A percentile compares a stretch with the other conserved stretches of the same genome.
Conservation (phyloP, 371 early-diverging fungal species). For the Mucor sp. region DNA sequence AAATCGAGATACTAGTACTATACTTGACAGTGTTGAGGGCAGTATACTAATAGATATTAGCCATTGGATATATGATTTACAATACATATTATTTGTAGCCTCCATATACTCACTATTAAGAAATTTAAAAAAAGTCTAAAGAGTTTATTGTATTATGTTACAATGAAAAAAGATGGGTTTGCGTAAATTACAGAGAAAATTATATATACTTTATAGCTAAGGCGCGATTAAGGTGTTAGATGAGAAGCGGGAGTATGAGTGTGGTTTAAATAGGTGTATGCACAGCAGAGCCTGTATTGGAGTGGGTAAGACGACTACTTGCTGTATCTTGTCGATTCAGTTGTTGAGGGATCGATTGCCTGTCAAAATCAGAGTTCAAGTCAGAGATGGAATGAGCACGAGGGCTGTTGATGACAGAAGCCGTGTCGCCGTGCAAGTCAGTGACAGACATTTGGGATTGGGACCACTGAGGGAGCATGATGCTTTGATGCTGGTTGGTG, state of each 20-base stretch:
- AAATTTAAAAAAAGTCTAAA: not conserved
- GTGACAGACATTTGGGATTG: constrained; percentile 31
- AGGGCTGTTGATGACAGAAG: constrained; percentile 12
- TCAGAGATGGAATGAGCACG: constrained; percentile 12
- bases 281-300: not conserved
- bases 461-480: constrained; percentile 35
- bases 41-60: too few relatives aligned
- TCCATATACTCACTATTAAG: too few relatives aligned
- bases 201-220: not conserved
- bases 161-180: not conserved
- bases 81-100: too few relatives aligned
- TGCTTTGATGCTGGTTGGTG: constrained; percentile 40
- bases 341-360: not conserved
- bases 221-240: not conserved
- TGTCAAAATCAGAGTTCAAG: constrained; percentile 11
- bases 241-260: too few relatives aligned
- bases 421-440: constrained; percentile 18
- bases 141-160: not conserved
- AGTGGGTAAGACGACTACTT: not conserved
- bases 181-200: not conserved
- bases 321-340: constrained; percentile 14
- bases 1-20: too few relatives aligned
- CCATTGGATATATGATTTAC: too few relatives aligned
- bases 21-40: too few relatives aligned
- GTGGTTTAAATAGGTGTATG: constrained; percentile 2